These are phyloP conservation scores for Artemisia annua DNA, from an alignment of 129 eudicot species.

Conservation along the genomic window DNA sequence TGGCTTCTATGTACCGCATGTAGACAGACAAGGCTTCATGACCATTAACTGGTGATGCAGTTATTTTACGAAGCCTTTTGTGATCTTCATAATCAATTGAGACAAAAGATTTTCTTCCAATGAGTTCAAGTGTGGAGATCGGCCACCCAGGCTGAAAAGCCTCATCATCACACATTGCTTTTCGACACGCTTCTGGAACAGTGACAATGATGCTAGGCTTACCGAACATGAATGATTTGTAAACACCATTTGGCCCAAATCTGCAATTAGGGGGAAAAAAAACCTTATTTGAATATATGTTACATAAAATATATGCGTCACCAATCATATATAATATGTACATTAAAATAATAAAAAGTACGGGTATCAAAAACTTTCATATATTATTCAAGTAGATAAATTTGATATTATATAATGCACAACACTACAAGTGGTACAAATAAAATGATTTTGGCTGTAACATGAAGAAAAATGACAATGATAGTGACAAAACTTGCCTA, in stretches of 20 bases:
- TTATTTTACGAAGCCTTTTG: slow-evolving; percentile 71
- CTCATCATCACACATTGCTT: slow-evolving; percentile 68
- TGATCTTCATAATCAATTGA: slow-evolving; percentile 71
- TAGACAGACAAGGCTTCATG: slow-evolving; percentile 69
- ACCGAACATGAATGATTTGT: slow-evolving; percentile 85
- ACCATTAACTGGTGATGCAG: slow-evolving; percentile 88
- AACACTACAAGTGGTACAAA: slow-evolving; percentile 9
- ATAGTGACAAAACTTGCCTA: slow-evolving; percentile 41
- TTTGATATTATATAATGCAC: slow-evolving; percentile 6
- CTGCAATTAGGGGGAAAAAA: slow-evolving; percentile 36
- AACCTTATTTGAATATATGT: not conserved
- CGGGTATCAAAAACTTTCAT: slow-evolving; percentile 7
- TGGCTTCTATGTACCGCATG: slow-evolving; percentile 57
- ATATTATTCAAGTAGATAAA: not conserved
- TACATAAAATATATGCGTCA: not conserved
- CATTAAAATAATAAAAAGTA: not conserved
- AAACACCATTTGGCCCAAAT: slow-evolving; percentile 59
- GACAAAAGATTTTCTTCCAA: slow-evolving; percentile 75
- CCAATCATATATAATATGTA: not conserved
- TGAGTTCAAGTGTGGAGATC: slow-evolving; percentile 55
- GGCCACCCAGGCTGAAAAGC: slow-evolving; percentile 98
- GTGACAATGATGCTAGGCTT: slow-evolving; percentile 74
- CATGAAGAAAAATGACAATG: slow-evolving; percentile 26
- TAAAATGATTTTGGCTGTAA: slow-evolving; percentile 5
- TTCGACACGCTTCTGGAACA: slow-evolving; percentile 63